phyloP scores from a whole-genome alignment of 208 protist species.

The Crithidia expoeki region DNA sequence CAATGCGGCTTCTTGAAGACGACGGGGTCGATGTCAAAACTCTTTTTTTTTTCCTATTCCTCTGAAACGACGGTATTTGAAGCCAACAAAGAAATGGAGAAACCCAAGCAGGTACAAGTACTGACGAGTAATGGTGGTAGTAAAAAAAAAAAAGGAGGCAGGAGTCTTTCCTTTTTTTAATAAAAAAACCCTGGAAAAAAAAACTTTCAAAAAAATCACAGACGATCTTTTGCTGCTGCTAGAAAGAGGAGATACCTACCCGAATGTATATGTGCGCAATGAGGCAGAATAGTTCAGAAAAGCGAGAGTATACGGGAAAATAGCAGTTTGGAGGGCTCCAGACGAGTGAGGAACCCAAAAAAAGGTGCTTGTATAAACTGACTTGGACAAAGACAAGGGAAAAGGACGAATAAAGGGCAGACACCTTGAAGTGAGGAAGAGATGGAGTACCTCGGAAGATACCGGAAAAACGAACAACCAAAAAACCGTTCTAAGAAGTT shows the following conservation, averaged over 20 bases:
- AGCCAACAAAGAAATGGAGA: too few species aligned
- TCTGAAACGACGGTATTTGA: too few species aligned
- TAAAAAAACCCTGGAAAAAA: neutral
- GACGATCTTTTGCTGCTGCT: slow-evolving; percentile 1
- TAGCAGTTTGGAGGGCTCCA: neutral
- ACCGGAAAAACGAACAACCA: neutral
- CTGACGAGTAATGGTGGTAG: neutral
- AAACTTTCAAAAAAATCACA: neutral
- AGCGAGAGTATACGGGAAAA: neutral
- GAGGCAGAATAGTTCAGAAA: neutral
- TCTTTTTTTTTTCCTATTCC: too few species aligned
- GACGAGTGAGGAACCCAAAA: neutral
- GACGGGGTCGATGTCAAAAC: too few species aligned
- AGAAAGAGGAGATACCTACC: neutral
- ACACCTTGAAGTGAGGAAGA: too few species aligned
- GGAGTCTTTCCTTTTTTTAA: neutral
- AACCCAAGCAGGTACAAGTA: too few species aligned
- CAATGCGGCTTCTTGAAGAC: too few species aligned
- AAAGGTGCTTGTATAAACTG: neutral
- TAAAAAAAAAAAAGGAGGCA: neutral
- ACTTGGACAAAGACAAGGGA: neutral
- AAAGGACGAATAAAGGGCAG: neutral
- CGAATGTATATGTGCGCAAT: neutral
- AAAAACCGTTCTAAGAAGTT: neutral
- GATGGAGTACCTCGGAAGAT: too few species aligned